These are phyloP conservation scores for Byssothecium circinans DNA, from an alignment of 2,329 filamentous ascomycete species.

Conservation along the genomic window DNA sequence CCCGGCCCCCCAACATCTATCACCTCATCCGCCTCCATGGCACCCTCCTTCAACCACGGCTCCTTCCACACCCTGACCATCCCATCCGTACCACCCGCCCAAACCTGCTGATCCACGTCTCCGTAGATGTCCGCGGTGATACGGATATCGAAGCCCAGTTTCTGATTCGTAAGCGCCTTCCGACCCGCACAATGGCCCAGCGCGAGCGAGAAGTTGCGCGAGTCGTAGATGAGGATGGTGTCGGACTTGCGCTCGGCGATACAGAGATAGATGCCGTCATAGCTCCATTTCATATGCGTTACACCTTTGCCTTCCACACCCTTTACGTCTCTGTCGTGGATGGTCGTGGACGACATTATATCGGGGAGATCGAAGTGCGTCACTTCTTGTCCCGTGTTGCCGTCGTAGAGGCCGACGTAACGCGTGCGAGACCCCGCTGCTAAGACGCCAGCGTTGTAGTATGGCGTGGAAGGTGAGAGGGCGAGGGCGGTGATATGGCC, in stretches of 20 bases:
- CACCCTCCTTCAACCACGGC: constrained; percentile 32
- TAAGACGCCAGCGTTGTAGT: constrained; percentile 49
- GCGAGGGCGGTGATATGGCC: constrained; percentile 58
- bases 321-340: constrained; percentile 5
- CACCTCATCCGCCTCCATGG: constrained; percentile 42
- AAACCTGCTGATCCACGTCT: constrained; percentile 53
- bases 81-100: constrained; percentile 59
- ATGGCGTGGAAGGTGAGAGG: constrained; percentile 29
- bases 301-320: constrained; percentile 53
- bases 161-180: constrained; percentile 55
- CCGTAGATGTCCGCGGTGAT: constrained; percentile 24
- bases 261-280: constrained; percentile 60
- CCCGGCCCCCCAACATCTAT: constrained; percentile 14
- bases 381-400: constrained; percentile 52
- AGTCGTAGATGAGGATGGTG: constrained; percentile 60
- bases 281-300: constrained; percentile 60
- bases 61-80: constrained; percentile 13
- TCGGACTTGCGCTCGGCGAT: constrained; percentile 60
- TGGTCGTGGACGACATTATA: constrained; percentile 11
- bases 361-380: constrained; percentile 53
- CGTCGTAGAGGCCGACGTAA: constrained; percentile 59
- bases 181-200: constrained; percentile 53
- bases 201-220: constrained; percentile 55
- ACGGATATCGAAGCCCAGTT: constrained; percentile 58
- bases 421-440: constrained; percentile 62